These are phyloP conservation scores for Trypanosoma scelopori DNA, from an alignment of 208 protist genomes.

Conservation along the genomic window DNA sequence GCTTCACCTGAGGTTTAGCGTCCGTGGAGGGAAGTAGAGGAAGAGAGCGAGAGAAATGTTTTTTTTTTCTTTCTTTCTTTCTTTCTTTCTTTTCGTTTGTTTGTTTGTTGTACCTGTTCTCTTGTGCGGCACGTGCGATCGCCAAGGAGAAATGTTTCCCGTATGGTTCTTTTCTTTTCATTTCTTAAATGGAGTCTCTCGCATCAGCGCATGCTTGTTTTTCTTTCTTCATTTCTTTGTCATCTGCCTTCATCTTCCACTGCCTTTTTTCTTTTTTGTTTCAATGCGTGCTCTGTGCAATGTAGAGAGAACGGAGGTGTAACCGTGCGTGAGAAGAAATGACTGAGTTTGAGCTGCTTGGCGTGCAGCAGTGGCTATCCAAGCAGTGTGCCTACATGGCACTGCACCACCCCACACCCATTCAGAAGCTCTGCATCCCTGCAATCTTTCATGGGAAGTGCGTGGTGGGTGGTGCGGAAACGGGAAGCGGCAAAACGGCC, in stretches of 20 bases:
- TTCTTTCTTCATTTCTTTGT: not conserved
- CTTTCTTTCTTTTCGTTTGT: no score
- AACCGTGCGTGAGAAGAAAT: constrained; percentile 12
- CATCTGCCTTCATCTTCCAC: constrained; percentile 12
- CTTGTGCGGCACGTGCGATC: no score
- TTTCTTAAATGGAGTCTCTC: no score
- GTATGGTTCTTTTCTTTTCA: no score
- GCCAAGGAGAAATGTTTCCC: no score
- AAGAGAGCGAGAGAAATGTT: constrained; percentile 10
- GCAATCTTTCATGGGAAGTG: constrained; percentile 78
- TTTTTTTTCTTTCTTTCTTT: constrained; percentile 19
- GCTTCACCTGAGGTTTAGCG: not conserved
- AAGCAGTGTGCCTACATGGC: constrained; percentile 83
- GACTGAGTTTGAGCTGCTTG: constrained; percentile 70
- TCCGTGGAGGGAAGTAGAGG: not conserved
- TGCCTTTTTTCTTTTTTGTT: constrained; percentile 24
- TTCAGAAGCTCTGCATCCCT: constrained; percentile 82
- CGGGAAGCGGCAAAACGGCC: constrained; percentile 98
- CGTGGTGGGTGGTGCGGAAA: constrained; percentile 94
- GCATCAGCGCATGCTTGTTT: no score
- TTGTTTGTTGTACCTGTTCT: no score
- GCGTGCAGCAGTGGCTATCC: constrained; percentile 66
- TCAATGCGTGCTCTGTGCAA: no score
- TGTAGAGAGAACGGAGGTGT: no score
- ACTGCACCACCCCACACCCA: constrained; percentile 74